phyloP scores from a whole-genome alignment of 1,284 basidiomycete genomes.

The Prillingera fragicola region DNA sequence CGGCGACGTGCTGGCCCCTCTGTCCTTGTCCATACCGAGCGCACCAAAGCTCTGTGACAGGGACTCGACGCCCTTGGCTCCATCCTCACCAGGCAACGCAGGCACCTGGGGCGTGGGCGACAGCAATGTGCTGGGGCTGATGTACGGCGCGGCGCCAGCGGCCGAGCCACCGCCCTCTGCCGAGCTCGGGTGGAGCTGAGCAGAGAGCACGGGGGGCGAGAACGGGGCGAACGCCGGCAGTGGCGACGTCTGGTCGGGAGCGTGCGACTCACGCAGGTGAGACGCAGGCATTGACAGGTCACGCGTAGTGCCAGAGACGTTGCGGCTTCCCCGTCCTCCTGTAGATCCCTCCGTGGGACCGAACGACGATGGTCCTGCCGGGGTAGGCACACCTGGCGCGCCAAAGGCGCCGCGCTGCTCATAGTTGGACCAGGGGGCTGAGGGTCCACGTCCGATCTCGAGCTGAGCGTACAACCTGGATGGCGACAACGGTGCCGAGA shows the following conservation, averaged over 20 bases:
- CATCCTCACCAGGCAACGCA: neutral
- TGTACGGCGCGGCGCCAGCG: slow-evolving; percentile 19
- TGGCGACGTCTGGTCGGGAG: slow-evolving; percentile 19
- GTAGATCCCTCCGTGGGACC: neutral
- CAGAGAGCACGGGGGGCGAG: slow-evolving; percentile 24
- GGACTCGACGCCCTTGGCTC: slow-evolving; percentile 4
- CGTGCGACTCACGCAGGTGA: slow-evolving; percentile 9
- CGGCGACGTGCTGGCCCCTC: no score
- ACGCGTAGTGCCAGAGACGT: slow-evolving; percentile 8
- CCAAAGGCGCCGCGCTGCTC: slow-evolving; percentile 11
- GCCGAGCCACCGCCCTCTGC: slow-evolving; percentile 4
- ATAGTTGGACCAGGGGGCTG: slow-evolving; percentile 8
- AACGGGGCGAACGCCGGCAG: slow-evolving; percentile 42
- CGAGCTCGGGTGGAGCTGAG: slow-evolving; percentile 17
- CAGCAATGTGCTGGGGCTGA: slow-evolving; percentile 38
- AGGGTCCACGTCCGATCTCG: slow-evolving; percentile 29
- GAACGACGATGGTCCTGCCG: slow-evolving; percentile 1
- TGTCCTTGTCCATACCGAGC: slow-evolving; percentile 3
- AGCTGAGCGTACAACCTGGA: slow-evolving; percentile 44
- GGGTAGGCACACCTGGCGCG: slow-evolving; percentile 8
- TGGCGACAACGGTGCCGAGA: slow-evolving; percentile 45
- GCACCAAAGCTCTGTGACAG: slow-evolving; percentile 7
- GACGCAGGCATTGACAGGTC: slow-evolving; percentile 11
- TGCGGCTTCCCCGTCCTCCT: slow-evolving; percentile 5
- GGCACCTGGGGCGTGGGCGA: slow-evolving; percentile 24